Conservation (phyloP, 768 basidiomycete species). For the Mycena venus region DNA sequence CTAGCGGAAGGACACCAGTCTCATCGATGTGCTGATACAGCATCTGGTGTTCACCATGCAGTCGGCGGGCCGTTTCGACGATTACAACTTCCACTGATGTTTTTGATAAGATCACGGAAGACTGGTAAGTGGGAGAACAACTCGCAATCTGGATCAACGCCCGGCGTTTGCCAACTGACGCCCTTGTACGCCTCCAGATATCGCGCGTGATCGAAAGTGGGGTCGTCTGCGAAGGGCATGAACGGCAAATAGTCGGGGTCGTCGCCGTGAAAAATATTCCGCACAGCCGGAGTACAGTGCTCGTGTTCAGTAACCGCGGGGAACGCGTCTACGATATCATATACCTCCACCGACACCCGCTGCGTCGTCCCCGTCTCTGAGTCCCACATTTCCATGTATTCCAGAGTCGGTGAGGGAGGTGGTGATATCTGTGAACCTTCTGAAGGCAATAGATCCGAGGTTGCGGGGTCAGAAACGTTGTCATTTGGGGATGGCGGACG, state of each 20-base stretch:
- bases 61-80: conserved; percentile 59
- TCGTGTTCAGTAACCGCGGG: conserved; percentile 62
- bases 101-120: neutral
- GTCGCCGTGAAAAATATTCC: conserved; percentile 67
- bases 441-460: neutral
- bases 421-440: no score
- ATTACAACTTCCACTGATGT: conserved; percentile 63
- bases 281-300: conserved; percentile 63
- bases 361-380: conserved; percentile 26
- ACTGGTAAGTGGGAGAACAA: neutral
- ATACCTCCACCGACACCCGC: conserved; percentile 19
- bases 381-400: conserved; percentile 18
- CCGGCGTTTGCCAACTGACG: conserved; percentile 59
- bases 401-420: neutral
- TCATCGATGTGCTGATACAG: conserved; percentile 61
- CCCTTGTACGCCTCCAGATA: conserved; percentile 58
- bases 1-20: conserved; percentile 59
- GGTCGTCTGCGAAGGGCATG: conserved; percentile 74
- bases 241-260: conserved; percentile 71
- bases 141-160: conserved; percentile 54
- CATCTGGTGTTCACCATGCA: conserved; percentile 55
- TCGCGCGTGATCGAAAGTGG: conserved; percentile 55
- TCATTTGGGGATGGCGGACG: neutral
- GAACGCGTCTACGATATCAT: conserved; percentile 21
- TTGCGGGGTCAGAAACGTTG: neutral